Percentiles rank a stretch among this genome's conserved stretches.
phyloP scores from a whole-genome alignment of 768 basidiomycete species.

The Termitomyces sp. region DNA sequence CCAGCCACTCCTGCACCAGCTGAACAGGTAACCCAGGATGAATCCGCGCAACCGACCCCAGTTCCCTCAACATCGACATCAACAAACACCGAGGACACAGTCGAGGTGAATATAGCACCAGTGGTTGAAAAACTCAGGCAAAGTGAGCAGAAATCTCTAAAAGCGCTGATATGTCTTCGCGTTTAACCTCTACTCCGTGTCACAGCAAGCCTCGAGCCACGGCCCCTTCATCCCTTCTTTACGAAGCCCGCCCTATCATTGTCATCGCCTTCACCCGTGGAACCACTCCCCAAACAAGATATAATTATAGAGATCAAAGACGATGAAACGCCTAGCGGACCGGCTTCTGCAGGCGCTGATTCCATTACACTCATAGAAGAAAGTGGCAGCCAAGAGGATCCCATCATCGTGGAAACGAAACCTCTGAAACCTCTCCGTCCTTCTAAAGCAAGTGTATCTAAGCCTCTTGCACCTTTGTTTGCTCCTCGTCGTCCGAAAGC shows the following conservation, averaged over 20 bases:
- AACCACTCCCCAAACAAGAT: background rate
- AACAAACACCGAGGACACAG: background rate
- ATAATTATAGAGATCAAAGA: conserved; percentile 14
- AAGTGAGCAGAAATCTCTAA: background rate
- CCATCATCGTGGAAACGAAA: conserved; percentile 45
- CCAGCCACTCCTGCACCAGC: background rate
- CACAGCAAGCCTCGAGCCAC: conserved; percentile 18
- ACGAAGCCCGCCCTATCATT: conserved; percentile 6
- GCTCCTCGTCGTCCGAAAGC: conserved; percentile 28
- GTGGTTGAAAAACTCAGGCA: conserved; percentile 15
- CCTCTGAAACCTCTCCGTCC: conserved; percentile 28
- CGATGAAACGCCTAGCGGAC: background rate
- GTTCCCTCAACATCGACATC: background rate
- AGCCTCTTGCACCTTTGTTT: conserved; percentile 47
- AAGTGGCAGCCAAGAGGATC: conserved; percentile 36
- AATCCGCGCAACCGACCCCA: background rate
- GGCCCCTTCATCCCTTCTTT: conserved; percentile 20
- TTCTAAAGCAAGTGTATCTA: conserved; percentile 20
- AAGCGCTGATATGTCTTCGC: too few species aligned
- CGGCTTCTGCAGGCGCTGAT: background rate
- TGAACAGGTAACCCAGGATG: background rate
- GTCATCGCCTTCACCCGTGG: background rate
- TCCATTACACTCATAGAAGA: conserved; percentile 6
- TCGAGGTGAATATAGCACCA: background rate
- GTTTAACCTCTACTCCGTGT: background rate